Evolutionary conservation across 139 green algal genomes (phyloP), one percentile per base, ranked within the genome.

Genomic region (Spirogloea muscicola): DNA sequence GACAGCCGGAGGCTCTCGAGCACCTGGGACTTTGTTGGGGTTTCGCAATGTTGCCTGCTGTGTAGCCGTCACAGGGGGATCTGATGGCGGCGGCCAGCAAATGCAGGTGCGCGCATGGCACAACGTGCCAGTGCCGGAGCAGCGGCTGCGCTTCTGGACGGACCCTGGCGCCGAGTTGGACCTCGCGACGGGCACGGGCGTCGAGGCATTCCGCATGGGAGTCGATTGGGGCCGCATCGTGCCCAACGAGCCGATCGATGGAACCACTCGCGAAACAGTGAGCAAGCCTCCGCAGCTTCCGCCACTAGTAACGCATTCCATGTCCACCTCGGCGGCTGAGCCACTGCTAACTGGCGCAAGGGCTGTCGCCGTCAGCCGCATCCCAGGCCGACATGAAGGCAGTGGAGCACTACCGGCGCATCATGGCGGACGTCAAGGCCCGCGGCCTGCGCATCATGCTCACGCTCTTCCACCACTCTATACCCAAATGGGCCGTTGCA

Each of bases 381-480:
- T 13, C 6, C 31, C 63, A 72, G 63, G 37, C 64, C 13, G 39
- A 74, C 55, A 41, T n/a, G 66, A 25, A 38, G 33, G 66, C 44
- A n/a, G 44, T 74, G 41, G 3, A 37, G 43, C 61, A 39, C 4
- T 81, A 81, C 65, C 42, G 44, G 2, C 39, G 49, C 16, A 81
- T 81, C 21, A 43, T 81, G 38, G 25, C 57, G 62, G 58, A 41
- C 36, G 29, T 60, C 2, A 67, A 31, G 18, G 62, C 34, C 18
- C 48, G 34, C 13, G 43, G 43, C 13, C 57, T 81, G 57, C 72
- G 70, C 29, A 42, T 81, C n/a, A 81, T 81, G 73, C 38, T 81
- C 1, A 81, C 73, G 41, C 62, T 81, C n/a, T 81, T 81, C 73
- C 73, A 81, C 73, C 73, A 81, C 61, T 81, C 73, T 2, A 41